phyloP scores from a whole-genome alignment of 2,329 filamentous ascomycete species.

The Penicillium aurantiogriseum region DNA sequence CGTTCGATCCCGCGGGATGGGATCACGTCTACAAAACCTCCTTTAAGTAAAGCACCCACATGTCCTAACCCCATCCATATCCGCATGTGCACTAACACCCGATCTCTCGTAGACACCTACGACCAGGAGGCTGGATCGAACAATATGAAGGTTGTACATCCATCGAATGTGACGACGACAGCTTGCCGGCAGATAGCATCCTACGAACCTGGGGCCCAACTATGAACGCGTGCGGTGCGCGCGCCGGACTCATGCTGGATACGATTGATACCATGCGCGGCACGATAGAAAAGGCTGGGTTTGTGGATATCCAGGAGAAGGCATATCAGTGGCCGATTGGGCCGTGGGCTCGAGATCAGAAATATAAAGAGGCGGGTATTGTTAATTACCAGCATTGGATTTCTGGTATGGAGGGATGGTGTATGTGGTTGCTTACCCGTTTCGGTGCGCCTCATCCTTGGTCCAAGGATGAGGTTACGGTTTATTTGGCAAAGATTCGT shows the following conservation, averaged over 20 bases:
- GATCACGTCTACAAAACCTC: neutral
- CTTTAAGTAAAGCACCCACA: neutral
- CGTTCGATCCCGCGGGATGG: neutral
- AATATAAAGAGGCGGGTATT: neutral
- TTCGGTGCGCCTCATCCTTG: slow-evolving; percentile 7
- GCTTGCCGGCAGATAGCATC: neutral
- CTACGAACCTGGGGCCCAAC: neutral
- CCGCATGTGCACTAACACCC: neutral
- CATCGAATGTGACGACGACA: neutral
- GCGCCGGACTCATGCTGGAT: neutral
- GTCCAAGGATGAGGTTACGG: slow-evolving; percentile 5
- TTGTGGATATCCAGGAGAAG: slow-evolving; percentile 6
- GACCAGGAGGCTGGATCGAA: slow-evolving; percentile 8
- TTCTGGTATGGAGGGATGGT: slow-evolving; percentile 3
- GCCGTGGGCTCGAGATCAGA: neutral
- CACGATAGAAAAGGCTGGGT: neutral
- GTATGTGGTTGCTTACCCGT: slow-evolving; percentile 2
- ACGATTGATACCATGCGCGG: neutral
- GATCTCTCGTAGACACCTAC: neutral
- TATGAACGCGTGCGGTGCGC: neutral
- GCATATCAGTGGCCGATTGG: slow-evolving; percentile 2
- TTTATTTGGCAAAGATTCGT: slow-evolving; percentile 9
- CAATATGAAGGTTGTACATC: neutral
- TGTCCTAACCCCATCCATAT: neutral
- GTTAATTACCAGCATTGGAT: slow-evolving; percentile 5